Percentiles rank a stretch among this genome's conserved stretches.
Conservation (phyloP, 306 rosid species). For the Pachyrhizus erosus region DNA sequence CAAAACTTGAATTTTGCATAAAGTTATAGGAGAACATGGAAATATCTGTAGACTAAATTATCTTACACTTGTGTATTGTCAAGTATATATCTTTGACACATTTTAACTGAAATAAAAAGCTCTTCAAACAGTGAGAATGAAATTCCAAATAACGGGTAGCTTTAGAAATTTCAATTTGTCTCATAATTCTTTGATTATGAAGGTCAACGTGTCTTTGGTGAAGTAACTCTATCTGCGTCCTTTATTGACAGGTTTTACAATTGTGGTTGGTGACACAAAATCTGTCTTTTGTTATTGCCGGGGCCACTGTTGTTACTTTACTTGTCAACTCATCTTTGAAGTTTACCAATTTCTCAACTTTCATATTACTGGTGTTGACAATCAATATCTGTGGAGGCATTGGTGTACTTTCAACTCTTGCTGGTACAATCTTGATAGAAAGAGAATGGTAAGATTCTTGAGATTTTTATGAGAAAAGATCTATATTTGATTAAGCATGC, state of each 20-base stretch:
- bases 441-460: constrained; percentile 81
- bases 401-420: constrained; percentile 84
- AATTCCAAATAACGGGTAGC: neutral
- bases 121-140: neutral
- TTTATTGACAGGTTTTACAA: constrained; percentile 70
- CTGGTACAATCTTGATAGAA: constrained; percentile 89
- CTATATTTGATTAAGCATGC: neutral
- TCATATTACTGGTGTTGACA: constrained; percentile 59
- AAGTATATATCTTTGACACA: neutral
- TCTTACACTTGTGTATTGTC: neutral
- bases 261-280: constrained; percentile 84
- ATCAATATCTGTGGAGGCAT: constrained; percentile 80
- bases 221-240: constrained; percentile 20
- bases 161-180: neutral
- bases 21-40: neutral
- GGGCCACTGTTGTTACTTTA: constrained; percentile 64
- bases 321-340: constrained; percentile 62
- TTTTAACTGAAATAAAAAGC: neutral
- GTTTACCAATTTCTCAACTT: constrained; percentile 58
- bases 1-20: neutral
- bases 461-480: neutral
- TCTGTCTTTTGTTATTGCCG: constrained; percentile 76
- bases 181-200: neutral
- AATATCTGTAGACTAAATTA: neutral
- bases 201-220: neutral